phyloP scores from a whole-genome alignment of 1,284 basidiomycete species.

The Exobasidium cylindrosporum region DNA sequence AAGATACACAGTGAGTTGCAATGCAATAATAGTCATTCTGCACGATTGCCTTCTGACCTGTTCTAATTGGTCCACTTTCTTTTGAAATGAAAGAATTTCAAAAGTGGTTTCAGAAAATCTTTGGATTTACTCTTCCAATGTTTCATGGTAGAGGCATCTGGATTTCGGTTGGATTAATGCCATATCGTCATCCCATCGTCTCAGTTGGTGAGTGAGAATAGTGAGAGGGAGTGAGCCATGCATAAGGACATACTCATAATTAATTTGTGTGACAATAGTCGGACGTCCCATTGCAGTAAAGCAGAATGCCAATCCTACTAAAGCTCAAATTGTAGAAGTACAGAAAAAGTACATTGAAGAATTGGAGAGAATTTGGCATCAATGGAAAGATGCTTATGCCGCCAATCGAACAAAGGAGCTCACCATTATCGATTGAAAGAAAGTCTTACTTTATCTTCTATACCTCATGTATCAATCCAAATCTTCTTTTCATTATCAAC shows the following conservation, averaged over 20 bases:
- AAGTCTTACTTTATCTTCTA: not conserved
- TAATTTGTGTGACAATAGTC: slow-evolving; percentile 51
- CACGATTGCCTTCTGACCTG: too few relatives aligned
- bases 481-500: not conserved
- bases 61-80: too few relatives aligned
- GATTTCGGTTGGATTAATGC: slow-evolving; percentile 76
- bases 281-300: slow-evolving; percentile 81
- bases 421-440: slow-evolving; percentile 39
- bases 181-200: slow-evolving; percentile 89
- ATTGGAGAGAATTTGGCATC: slow-evolving; percentile 52
- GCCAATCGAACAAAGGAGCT: slow-evolving; percentile 48
- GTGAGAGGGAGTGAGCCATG: not conserved
- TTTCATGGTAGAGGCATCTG: slow-evolving; percentile 78
- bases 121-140: slow-evolving; percentile 93
- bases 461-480: not conserved
- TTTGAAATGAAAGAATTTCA: slow-evolving; percentile 32
- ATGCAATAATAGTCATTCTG: not conserved
- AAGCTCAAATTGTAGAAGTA: slow-evolving; percentile 74
- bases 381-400: slow-evolving; percentile 52
- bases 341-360: slow-evolving; percentile 89
- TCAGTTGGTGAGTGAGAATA: slow-evolving; percentile 68
- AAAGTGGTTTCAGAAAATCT: slow-evolving; percentile 59
- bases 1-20: slow-evolving; percentile 66
- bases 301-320: slow-evolving; percentile 72
- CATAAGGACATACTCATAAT: not conserved